Conservation (phyloP, 2,329 filamentous ascomycete species). For the Talaromyces sp. region DNA sequence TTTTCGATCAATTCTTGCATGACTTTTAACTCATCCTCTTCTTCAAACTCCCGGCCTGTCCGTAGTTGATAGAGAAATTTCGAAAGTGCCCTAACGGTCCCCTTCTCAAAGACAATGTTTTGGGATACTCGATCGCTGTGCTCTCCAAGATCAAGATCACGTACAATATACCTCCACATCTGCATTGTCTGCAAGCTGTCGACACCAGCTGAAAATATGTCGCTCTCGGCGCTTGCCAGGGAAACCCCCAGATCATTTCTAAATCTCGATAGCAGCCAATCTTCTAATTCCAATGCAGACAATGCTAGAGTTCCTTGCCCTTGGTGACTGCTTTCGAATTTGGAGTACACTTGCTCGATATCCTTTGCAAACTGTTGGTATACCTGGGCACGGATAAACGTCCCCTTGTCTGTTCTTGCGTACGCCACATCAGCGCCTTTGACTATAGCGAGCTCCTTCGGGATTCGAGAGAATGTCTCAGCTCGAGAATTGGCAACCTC, state of each 20-base stretch:
- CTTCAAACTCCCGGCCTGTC: slow-evolving; percentile 30
- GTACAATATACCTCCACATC: slow-evolving; percentile 48
- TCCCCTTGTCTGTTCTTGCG: slow-evolving; percentile 52
- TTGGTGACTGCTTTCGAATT: slow-evolving; percentile 17
- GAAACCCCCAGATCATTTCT: slow-evolving; percentile 9
- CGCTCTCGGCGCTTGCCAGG: slow-evolving; percentile 35
- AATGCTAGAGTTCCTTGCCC: slow-evolving; percentile 16
- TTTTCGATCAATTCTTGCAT: slow-evolving; percentile 45
- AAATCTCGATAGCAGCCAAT: slow-evolving; percentile 29
- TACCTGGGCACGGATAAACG: slow-evolving; percentile 48
- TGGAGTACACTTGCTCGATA: slow-evolving; percentile 43
- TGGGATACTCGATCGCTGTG: slow-evolving; percentile 28
- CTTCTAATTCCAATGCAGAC: slow-evolving; percentile 23
- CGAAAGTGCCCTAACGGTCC: slow-evolving; percentile 44
- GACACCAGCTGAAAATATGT: slow-evolving; percentile 55
- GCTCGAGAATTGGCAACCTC: slow-evolving; percentile 45
- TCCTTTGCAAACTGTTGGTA: slow-evolving; percentile 44
- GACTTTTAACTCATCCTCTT: slow-evolving; percentile 19
- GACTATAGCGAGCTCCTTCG: slow-evolving; percentile 48
- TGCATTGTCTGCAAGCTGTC: slow-evolving; percentile 56
- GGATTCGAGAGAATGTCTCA: slow-evolving; percentile 50
- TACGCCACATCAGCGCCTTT: slow-evolving; percentile 42
- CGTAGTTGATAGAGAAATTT: slow-evolving; percentile 21
- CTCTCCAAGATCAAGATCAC: slow-evolving; percentile 46
- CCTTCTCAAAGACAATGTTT: slow-evolving; percentile 56